Evolutionary conservation across 192 early-diverging fungal species (phyloP), one percentile per base, ranked within the genome.

Genomic region (Coemansia umbellata): DNA sequence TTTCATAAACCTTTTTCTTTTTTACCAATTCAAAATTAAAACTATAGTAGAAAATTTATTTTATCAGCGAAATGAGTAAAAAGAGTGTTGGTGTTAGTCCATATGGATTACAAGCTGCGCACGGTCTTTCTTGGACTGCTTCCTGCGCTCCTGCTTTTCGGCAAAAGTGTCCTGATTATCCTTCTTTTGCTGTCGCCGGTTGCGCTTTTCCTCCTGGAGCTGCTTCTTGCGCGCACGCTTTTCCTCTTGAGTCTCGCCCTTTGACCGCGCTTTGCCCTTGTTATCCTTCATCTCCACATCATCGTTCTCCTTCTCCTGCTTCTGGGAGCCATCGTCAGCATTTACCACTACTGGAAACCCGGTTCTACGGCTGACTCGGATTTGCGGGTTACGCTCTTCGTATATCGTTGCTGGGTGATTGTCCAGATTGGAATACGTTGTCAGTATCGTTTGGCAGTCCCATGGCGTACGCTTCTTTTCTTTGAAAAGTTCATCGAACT

Each of bases 361-460:
- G 0, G 84, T 82, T 75, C 85, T 88, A 54, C 80, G 80, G 66
- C 84, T 81, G 51, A 90, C 82, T 39, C 74, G 79, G 63, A 90
- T 78, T 35, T 88, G 58, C 59, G 82, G 66, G 50, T 58, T 37
- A 50, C 62, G 28, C 22, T 68, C 74, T 60, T 93, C 91, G 31
- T 79, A 68, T 61, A 98, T 95, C 33, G 90, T 61, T 24, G 76
- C 71, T 4, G 95, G 93, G 49, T 91, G 89, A 67, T 98, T 96
- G 63, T 96, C 93, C 51, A 94, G 80, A 69, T 93, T 95, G 37
- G 92, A 91, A 71, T 94, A 93, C 3, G 91, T 95, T 31, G 84
- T 85, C 28, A 95, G 64, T 19, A 98, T 85, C 21, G 89, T 87
- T 76, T 98, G 87, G 52, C 87, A 88, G 81, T 98, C 95, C 95